These are phyloP conservation scores for Prinsepia uniflora DNA, from an alignment of 306 rosid genomes.

Conservation along the genomic window DNA sequence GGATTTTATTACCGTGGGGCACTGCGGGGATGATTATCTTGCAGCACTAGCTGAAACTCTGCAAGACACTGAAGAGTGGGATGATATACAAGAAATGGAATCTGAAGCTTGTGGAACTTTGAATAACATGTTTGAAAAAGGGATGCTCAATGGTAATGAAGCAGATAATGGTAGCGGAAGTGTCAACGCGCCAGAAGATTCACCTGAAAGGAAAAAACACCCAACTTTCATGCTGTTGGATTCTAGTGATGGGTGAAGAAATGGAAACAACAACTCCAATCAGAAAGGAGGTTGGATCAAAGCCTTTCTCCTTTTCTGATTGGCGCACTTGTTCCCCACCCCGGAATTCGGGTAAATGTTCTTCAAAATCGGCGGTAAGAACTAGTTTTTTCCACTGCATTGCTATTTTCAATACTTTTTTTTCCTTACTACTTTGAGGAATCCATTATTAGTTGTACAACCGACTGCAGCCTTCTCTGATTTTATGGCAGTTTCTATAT, in stretches of 20 bases:
- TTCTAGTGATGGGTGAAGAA: conserved; percentile 66
- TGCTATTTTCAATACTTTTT: conserved; percentile 10
- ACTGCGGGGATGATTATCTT: conserved; percentile 90
- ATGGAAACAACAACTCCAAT: conserved; percentile 29
- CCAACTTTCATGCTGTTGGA: conserved; percentile 51
- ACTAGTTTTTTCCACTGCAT: background rate
- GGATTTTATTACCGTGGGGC: conserved; percentile 80
- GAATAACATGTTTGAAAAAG: conserved; percentile 38
- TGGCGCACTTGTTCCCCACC: conserved; percentile 13
- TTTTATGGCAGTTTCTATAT: background rate
- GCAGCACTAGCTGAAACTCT: conserved; percentile 60
- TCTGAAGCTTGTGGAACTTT: conserved; percentile 67
- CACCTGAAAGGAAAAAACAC: conserved; percentile 34
- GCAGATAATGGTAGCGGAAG: conserved; percentile 20
- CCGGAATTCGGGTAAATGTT: conserved; percentile 21
- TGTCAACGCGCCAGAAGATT: conserved; percentile 39
- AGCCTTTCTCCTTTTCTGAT: conserved; percentile 17
- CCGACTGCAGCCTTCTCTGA: conserved; percentile 5
- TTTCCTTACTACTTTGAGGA: background rate
- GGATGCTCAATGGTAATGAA: conserved; percentile 16
- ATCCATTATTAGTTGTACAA: background rate
- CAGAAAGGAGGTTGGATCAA: conserved; percentile 23
- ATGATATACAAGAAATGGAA: conserved; percentile 71
- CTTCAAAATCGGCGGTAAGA: conserved; percentile 46
- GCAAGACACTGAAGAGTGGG: conserved; percentile 83